A percentile compares a stretch with the other conserved stretches of the same genome.
These are phyloP conservation scores for Tremella fuciformis DNA, from an alignment of 768 basidiomycete genomes.

Conservation along the genomic window DNA sequence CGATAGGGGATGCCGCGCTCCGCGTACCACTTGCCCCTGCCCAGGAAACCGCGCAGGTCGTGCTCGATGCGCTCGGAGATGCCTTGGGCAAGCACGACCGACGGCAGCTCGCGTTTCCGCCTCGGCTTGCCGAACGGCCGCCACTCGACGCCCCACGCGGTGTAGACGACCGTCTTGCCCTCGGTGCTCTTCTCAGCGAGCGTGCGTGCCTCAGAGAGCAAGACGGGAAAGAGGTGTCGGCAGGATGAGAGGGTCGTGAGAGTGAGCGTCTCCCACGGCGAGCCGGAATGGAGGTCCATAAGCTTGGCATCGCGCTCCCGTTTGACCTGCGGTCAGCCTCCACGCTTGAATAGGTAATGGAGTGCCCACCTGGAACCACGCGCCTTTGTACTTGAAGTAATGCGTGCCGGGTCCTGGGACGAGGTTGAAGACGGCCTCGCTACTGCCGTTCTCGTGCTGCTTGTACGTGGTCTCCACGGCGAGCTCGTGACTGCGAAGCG, in stretches of 20 bases:
- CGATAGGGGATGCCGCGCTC: constrained; percentile 97
- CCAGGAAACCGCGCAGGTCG: constrained; percentile 78
- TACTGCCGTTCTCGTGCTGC: constrained; percentile 87
- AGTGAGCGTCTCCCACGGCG: constrained; percentile 95
- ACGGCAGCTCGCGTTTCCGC: constrained; percentile 75
- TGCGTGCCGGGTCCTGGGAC: constrained; percentile 94
- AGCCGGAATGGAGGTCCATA: constrained; percentile 84
- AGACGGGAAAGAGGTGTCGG: constrained; percentile 69
- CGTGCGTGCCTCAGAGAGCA: constrained; percentile 85
- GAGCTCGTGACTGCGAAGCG: constrained; percentile 77
- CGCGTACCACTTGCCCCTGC: constrained; percentile 87
- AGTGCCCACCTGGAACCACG: constrained; percentile 82
- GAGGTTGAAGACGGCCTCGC: constrained; percentile 83
- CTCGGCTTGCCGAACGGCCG: constrained; percentile 89
- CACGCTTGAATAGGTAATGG: constrained; percentile 37
- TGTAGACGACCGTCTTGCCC: constrained; percentile 92
- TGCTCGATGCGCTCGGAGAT: constrained; percentile 77
- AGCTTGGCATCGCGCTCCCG: constrained; percentile 90
- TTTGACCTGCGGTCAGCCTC: constrained; percentile 65
- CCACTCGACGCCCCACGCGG: constrained; percentile 97
- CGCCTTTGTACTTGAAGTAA: constrained; percentile 80
- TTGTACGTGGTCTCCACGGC: constrained; percentile 87
- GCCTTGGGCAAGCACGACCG: constrained; percentile 80
- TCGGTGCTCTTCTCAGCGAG: constrained; percentile 80
- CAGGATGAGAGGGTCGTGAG: constrained; percentile 88